Evolutionary conservation across 768 basidiomycete genomes (phyloP).

Genomic region (Postia placenta): DNA sequence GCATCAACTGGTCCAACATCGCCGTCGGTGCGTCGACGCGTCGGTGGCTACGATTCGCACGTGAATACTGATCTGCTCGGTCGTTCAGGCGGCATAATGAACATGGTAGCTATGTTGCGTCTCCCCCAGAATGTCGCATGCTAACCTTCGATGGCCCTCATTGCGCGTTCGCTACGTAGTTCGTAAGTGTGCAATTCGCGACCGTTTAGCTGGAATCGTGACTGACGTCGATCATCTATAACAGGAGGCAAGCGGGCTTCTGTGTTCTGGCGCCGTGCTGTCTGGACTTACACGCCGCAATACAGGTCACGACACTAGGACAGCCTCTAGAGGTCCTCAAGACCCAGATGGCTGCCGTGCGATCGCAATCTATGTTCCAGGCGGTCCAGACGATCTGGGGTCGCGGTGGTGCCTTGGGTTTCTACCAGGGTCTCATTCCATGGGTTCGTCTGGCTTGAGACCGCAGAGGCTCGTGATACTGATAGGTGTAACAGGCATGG

Average conservation of each 20-base stretch:
- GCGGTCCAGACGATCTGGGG: conserved; percentile 85
- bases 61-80: conserved; percentile 19
- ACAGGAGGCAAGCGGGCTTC: conserved; percentile 60
- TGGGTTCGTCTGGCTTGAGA: conserved; percentile 57
- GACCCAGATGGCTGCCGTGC: conserved; percentile 99
- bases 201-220: conserved; percentile 8
- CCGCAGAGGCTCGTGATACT: conserved; percentile 1
- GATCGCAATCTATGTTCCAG: conserved; percentile 83
- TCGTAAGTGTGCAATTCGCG: conserved; percentile 25
- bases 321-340: conserved; percentile 98
- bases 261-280: background rate
- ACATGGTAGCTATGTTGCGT: conserved; percentile 73
- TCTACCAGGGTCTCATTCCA: conserved; percentile 98
- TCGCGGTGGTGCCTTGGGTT: conserved; percentile 83
- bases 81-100: conserved; percentile 86
- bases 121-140: no score
- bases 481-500: conserved; percentile 66
- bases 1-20: conserved; percentile 91
- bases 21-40: conserved; percentile 67
- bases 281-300: background rate
- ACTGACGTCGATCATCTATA: conserved; percentile 22
- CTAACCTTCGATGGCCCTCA: no score
- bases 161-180: conserved; percentile 24
- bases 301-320: conserved; percentile 91
- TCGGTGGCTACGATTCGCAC: conserved; percentile 15